phyloP scores from a whole-genome alignment of 257 asterid species.

The Rhazya stricta region DNA sequence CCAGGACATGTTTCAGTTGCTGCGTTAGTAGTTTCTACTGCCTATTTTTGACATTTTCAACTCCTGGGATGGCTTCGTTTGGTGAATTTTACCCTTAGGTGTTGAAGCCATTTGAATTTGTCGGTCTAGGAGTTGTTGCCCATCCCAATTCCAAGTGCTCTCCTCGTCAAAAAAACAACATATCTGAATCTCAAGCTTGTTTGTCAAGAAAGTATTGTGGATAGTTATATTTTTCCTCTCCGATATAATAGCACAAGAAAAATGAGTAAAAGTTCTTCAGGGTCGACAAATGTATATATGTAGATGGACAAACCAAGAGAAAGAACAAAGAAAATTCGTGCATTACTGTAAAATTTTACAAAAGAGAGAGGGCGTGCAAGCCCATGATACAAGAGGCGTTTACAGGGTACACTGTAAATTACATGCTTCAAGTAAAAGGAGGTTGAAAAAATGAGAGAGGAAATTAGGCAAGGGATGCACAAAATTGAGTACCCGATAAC shows the following conservation, averaged over 20 bases:
- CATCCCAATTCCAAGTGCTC: too few species aligned
- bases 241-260: background rate
- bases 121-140: too few species aligned
- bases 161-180: too few species aligned
- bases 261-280: background rate
- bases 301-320: background rate
- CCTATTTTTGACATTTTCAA: too few species aligned
- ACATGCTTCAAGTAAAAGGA: background rate
- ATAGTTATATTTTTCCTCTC: too few species aligned
- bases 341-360: background rate
- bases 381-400: background rate
- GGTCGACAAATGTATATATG: background rate
- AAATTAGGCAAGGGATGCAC: slow-evolving; percentile 7
- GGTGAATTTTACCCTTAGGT: too few species aligned
- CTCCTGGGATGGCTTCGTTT: too few species aligned
- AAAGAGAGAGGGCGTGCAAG: background rate
- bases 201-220: too few species aligned
- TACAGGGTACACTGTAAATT: background rate
- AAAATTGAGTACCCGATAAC: background rate
- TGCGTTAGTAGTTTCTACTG: too few species aligned
- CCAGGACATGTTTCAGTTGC: too few species aligned
- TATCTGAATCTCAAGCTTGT: too few species aligned
- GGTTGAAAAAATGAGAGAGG: background rate
- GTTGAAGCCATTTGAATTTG: too few species aligned
- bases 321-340: background rate